Base-by-base conservation (phyloP, 2,329 filamentous ascomycete genomes). In the Aphanocladium album region DNA sequence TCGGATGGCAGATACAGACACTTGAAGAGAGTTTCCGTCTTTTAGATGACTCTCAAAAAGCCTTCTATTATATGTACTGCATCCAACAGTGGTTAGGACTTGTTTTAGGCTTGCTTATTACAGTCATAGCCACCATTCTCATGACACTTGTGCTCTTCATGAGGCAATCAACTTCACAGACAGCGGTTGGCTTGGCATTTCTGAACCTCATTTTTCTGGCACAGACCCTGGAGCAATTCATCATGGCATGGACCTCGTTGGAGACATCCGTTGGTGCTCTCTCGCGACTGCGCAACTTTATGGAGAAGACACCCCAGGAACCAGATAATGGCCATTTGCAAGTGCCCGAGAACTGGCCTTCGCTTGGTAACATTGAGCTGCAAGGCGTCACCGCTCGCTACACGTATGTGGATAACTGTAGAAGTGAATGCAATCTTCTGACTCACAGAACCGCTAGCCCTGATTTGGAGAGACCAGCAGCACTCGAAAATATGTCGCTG, bases 51-150 rank as follows among this genome's bases (percentile, higher is more conserved):
- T 82, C 81, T 0, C 82, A 85, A 63, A 70, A 74, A 30, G 80
- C 83, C 1, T 81, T 79, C 56, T 85, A 85, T 64, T 72, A 83
- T 1, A 70, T 84, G 8, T 80, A 74, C 58, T 76, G 77, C 35
- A 75, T 83, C 11, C 83, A 85, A 65, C 74, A 79, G 41, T 85
- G 82, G 82, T 68, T 82, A 0, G 39, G 50, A 5, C 23, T 59
- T 2, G 57, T 52, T 9, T 46, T 59, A 11, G 57, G 50, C 9
- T 50, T 60, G 2, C 11, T 56, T 17, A 30, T 35, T 16, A 16
- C 53, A 5, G 39, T 19, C 3, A 21, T 56, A 5, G 53, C 39
- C 16, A 56, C 53, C 2, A 33, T 46, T 19, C 39, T 56, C 1
- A 46, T 56, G 25, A 19, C 53, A 1, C 16, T 56, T 3, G 39